Percentiles rank a stretch among this genome's conserved stretches.
Conservation (phyloP, 2,329 filamentous ascomycete genomes). For the Remersonia thermophila region DNA sequence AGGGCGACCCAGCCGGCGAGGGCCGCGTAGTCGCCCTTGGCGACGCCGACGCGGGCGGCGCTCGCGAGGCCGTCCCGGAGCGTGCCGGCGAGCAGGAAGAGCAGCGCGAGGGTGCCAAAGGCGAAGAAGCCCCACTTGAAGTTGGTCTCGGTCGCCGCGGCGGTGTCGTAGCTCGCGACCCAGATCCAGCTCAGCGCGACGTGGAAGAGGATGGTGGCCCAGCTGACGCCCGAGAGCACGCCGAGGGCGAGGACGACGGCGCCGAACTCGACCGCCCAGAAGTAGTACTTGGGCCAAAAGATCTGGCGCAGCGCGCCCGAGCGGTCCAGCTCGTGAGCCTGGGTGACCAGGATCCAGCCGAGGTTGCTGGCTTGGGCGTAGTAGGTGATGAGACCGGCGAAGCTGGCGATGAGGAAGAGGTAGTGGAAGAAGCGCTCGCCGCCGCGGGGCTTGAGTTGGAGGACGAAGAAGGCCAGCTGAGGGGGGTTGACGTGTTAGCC, state of each 20-base stretch:
- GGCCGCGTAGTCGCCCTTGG: constrained; percentile 30
- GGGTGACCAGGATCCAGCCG: constrained; percentile 29
- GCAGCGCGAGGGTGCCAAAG: constrained; percentile 36
- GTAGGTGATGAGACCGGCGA: constrained; percentile 39
- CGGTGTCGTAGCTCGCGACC: constrained; percentile 37
- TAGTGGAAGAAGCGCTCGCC: constrained; percentile 46
- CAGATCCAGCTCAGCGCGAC: constrained; percentile 38
- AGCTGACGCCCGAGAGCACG: constrained; percentile 39
- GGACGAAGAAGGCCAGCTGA: constrained; percentile 29
- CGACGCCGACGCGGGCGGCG: constrained; percentile 30
- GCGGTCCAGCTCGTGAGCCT: constrained; percentile 22
- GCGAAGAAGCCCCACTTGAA: constrained; percentile 49
- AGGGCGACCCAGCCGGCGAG: constrained; percentile 37
- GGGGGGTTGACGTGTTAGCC: too few species aligned
- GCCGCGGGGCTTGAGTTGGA: constrained; percentile 30
- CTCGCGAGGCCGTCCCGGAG: constrained; percentile 26
- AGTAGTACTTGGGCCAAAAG: constrained; percentile 44
- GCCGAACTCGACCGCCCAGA: constrained; percentile 41
- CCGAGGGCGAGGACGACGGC: constrained; percentile 33
- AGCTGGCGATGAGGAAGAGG: constrained; percentile 36
- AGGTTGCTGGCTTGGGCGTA: constrained; percentile 41
- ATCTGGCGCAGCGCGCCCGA: constrained; percentile 31
- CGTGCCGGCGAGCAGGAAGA: constrained; percentile 34
- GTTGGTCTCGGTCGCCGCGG: constrained; percentile 33
- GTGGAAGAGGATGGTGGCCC: constrained; percentile 42